phyloP scores from a whole-genome alignment of 2,329 filamentous ascomycete genomes.

The Colletotrichum shisoi region DNA sequence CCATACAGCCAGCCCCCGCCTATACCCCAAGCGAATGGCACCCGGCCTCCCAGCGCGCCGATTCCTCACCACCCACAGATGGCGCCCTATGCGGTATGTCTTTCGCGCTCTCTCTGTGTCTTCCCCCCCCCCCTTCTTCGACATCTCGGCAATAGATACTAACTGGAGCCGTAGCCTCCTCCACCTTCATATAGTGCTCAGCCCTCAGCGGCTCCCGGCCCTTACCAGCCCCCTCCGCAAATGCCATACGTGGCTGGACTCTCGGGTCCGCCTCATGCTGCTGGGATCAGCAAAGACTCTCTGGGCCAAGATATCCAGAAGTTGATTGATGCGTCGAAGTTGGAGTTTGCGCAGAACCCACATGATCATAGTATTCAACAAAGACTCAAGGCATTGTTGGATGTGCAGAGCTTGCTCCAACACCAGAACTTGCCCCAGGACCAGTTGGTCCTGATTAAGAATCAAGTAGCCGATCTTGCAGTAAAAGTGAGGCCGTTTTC shows the following conservation, averaged over 20 bases:
- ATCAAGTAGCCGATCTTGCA: conserved; percentile 82
- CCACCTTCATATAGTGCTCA: conserved; percentile 50
- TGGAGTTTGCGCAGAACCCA: conserved; percentile 77
- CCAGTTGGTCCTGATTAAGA: conserved; percentile 83
- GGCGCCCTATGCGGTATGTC: conserved; percentile 34
- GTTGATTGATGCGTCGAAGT: conserved; percentile 75
- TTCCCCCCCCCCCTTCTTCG: background rate
- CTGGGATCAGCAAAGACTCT: conserved; percentile 71
- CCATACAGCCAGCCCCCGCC: conserved; percentile 51
- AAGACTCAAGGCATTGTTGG: conserved; percentile 83
- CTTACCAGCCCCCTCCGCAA: conserved; percentile 54
- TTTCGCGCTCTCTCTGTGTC: background rate
- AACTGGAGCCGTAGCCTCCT: conserved; percentile 46
- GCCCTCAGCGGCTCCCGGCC: conserved; percentile 49
- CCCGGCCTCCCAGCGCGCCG: conserved; percentile 40
- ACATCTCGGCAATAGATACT: background rate
- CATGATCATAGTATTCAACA: conserved; percentile 78
- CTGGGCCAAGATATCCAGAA: conserved; percentile 84
- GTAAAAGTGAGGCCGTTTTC: conserved; percentile 64
- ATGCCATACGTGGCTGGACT: conserved; percentile 53
- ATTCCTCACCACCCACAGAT: conserved; percentile 35
- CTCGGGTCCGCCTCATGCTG: conserved; percentile 37
- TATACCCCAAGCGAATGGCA: conserved; percentile 47
- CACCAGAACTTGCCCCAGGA: conserved; percentile 79
- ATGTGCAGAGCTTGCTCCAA: conserved; percentile 82